Percentiles rank a stretch among this genome's conserved stretches.
phyloP scores from a whole-genome alignment of 495 filamentous ascomycete genomes.

The Annulohypoxylon nitens region DNA sequence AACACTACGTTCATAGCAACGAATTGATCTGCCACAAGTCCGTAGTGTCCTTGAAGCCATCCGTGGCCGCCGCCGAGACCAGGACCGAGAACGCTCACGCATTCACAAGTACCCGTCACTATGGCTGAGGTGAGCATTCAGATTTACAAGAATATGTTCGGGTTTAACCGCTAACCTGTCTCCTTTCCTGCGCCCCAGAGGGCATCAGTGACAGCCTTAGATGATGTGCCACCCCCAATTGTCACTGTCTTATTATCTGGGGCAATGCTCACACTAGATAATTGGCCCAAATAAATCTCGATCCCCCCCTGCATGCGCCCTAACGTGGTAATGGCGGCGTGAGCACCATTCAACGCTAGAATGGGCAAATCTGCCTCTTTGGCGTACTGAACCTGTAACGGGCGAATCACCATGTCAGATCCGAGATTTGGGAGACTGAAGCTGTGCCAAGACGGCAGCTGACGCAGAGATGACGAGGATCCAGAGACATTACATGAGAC shows the following conservation, averaged over 20 bases:
- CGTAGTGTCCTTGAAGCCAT: conserved; percentile 62
- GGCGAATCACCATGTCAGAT: conserved; percentile 4
- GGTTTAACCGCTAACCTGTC: conserved; percentile 29
- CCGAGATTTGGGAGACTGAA: not conserved
- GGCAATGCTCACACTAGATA: conserved; percentile 49
- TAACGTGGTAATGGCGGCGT: conserved; percentile 28
- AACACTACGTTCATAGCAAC: conserved; percentile 62
- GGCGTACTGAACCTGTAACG: conserved; percentile 38
- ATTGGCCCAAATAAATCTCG: conserved; percentile 47
- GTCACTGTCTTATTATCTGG: conserved; percentile 57
- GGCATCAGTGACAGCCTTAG: conserved; percentile 31
- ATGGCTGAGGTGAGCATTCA: conserved; percentile 14
- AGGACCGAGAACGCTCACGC: conserved; percentile 60
- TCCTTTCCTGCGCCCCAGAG: conserved; percentile 36
- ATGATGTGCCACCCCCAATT: conserved; percentile 61
- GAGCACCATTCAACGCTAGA: conserved; percentile 33
- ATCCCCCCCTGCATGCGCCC: conserved; percentile 34
- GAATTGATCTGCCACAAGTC: conserved; percentile 65
- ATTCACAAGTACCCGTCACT: conserved; percentile 62
- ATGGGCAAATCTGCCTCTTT: conserved; percentile 20
- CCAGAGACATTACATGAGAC: not conserved
- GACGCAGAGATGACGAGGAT: not conserved
- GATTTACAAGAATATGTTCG: not conserved
- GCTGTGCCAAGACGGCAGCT: not conserved
- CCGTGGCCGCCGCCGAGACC: conserved; percentile 67